phyloP scores from a whole-genome alignment of 768 basidiomycete genomes.

The Boletus rubescentipes region DNA sequence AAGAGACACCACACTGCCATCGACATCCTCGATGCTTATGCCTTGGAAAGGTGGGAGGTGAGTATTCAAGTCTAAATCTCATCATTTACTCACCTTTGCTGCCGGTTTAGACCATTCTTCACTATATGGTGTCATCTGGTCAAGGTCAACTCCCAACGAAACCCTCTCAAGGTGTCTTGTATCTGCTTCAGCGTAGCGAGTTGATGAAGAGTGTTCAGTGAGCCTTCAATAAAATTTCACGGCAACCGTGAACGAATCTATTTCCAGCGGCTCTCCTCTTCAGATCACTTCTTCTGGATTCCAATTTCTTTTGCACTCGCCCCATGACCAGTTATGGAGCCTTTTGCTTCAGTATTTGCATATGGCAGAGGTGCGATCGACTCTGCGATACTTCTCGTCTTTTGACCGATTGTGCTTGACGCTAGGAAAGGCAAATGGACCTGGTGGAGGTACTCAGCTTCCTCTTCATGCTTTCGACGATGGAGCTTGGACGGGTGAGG shows the following conservation, averaged over 20 bases:
- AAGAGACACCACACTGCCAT: conserved; percentile 53
- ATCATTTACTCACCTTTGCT: background rate
- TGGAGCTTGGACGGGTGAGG: conserved; percentile 87
- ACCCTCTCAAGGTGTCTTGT: conserved; percentile 82
- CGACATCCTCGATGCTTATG: conserved; percentile 73
- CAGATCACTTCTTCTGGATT: conserved; percentile 94
- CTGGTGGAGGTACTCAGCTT: conserved; percentile 91
- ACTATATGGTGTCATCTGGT: conserved; percentile 96
- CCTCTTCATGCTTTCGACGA: conserved; percentile 95
- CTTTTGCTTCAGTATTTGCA: conserved; percentile 87
- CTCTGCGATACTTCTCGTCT: conserved; percentile 1
- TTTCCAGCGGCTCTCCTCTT: conserved; percentile 50
- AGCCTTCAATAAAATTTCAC: conserved; percentile 22
- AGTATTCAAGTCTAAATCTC: conserved; percentile 15
- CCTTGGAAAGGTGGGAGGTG: conserved; percentile 91
- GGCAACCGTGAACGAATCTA: background rate
- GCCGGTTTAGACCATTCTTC: conserved; percentile 76
- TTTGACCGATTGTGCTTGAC: conserved; percentile 13
- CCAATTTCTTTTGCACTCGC: conserved; percentile 92
- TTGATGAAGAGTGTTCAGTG: conserved; percentile 79
- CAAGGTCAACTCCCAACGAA: conserved; percentile 70
- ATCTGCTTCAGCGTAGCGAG: conserved; percentile 78
- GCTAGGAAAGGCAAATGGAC: conserved; percentile 84
- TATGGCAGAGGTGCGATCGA: conserved; percentile 67
- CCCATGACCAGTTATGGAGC: conserved; percentile 95